phyloP scores from a whole-genome alignment of 73 alveolate genomes.

The Urostyla sp. region DNA sequence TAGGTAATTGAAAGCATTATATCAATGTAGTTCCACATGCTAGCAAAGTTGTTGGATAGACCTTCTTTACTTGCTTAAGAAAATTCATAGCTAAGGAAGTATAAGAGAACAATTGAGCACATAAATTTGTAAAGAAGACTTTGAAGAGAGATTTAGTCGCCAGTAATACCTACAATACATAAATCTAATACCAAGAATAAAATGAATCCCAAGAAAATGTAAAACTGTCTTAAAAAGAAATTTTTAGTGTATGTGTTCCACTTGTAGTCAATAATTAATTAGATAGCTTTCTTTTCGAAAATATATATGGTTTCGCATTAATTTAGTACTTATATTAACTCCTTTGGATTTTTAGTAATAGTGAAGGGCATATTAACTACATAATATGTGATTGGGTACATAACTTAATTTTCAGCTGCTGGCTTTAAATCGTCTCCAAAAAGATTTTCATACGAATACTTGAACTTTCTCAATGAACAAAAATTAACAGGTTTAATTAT shows the following conservation, averaged over 20 bases:
- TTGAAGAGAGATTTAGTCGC: neutral
- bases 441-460: neutral
- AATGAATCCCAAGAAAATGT: neutral
- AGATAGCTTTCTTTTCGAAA: neutral
- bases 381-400: neutral
- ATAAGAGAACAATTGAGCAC: neutral
- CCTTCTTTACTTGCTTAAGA: too few species aligned
- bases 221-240: neutral
- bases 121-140: neutral
- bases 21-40: conserved; percentile 10
- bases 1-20: neutral
- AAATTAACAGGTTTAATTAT: neutral
- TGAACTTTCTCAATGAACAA: neutral
- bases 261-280: conserved; percentile 18
- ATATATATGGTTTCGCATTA: neutral
- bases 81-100: neutral
- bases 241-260: conserved; percentile 22
- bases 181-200: neutral
- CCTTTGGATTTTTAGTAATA: neutral
- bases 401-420: neutral
- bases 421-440: neutral
- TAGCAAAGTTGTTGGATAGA: neutral
- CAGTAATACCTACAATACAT: neutral
- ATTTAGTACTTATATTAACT: neutral
- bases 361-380: conserved; percentile 4